phyloP scores from a whole-genome alignment of 2,329 filamentous ascomycete species.

The Aspergillus niger region DNA sequence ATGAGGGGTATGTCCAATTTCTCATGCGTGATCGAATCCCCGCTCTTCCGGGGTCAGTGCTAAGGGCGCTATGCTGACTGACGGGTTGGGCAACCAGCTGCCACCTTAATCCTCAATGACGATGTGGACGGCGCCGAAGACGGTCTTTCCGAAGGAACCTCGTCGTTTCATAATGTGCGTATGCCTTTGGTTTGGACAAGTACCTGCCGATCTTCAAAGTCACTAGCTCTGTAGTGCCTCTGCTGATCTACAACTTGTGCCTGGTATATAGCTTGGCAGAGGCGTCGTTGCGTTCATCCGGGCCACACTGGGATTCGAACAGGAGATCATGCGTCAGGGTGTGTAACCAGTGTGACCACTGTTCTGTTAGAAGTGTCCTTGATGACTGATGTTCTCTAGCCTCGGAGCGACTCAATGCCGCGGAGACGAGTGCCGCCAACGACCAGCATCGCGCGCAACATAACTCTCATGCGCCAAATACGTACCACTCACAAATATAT shows the following conservation, averaged over 20 bases:
- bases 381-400: constrained; percentile 51
- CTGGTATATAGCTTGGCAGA: constrained; percentile 63
- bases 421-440: constrained; percentile 73
- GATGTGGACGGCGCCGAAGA: constrained; percentile 83
- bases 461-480: constrained; percentile 54
- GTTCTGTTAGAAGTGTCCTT: neutral
- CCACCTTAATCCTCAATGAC: constrained; percentile 79
- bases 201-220: neutral
- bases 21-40: constrained; percentile 6
- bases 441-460: constrained; percentile 76
- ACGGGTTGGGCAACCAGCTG: constrained; percentile 47
- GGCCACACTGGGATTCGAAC: constrained; percentile 87
- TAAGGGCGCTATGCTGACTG: constrained; percentile 9
- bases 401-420: constrained; percentile 68
- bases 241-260: constrained; percentile 12
- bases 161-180: constrained; percentile 77
- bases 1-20: constrained; percentile 42
- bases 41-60: constrained; percentile 6
- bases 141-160: constrained; percentile 69
- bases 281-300: constrained; percentile 82
- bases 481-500: constrained; percentile 67
- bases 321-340: constrained; percentile 81
- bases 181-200: neutral
- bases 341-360: constrained; percentile 25
- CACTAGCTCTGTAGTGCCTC: constrained; percentile 10